Evolutionary conservation across 2,329 filamentous ascomycete genomes (phyloP).

Genomic region (Hypoxylon sp.): DNA sequence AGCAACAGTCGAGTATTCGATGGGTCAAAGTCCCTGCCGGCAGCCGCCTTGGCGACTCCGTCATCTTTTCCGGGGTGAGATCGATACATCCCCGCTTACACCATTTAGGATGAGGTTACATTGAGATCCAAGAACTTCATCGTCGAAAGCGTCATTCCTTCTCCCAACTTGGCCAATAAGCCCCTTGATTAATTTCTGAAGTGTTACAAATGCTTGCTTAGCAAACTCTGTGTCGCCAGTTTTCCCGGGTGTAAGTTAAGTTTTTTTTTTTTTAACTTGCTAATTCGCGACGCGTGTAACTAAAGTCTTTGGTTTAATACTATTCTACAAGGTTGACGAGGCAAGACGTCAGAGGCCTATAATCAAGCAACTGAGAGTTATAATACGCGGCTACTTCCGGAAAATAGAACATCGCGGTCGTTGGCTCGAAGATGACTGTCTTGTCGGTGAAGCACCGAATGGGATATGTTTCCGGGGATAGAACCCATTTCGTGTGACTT

Average conservation of each 20-base stretch:
- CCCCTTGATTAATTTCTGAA: slow-evolving; percentile 22
- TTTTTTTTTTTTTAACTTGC: not conserved
- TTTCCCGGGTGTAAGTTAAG: too few relatives aligned
- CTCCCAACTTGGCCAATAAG: not conserved
- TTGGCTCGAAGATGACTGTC: not conserved
- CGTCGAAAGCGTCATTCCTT: slow-evolving; percentile 21
- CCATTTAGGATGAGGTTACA: slow-evolving; percentile 27
- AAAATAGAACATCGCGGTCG: not conserved
- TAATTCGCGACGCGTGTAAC: not conserved
- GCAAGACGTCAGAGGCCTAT: slow-evolving; percentile 26
- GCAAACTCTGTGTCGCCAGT: not conserved
- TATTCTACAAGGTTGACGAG: not conserved
- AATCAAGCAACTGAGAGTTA: not conserved
- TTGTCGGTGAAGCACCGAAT: slow-evolving; percentile 21
- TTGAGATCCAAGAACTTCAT: slow-evolving; percentile 24
- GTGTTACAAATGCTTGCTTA: slow-evolving; percentile 6
- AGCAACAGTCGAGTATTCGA: slow-evolving; percentile 2
- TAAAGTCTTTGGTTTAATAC: not conserved
- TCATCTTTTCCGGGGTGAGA: slow-evolving; percentile 27
- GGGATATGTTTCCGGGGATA: slow-evolving; percentile 7
- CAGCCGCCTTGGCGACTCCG: slow-evolving; percentile 32
- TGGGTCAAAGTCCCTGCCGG: slow-evolving; percentile 13
- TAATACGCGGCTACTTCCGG: slow-evolving; percentile 18
- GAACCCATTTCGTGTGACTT: slow-evolving; percentile 19
- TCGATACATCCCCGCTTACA: slow-evolving; percentile 11